Evolutionary conservation across 225 moss, liverwort and hornwort species (phyloP).

Genomic region (Straminergon stramineum): DNA sequence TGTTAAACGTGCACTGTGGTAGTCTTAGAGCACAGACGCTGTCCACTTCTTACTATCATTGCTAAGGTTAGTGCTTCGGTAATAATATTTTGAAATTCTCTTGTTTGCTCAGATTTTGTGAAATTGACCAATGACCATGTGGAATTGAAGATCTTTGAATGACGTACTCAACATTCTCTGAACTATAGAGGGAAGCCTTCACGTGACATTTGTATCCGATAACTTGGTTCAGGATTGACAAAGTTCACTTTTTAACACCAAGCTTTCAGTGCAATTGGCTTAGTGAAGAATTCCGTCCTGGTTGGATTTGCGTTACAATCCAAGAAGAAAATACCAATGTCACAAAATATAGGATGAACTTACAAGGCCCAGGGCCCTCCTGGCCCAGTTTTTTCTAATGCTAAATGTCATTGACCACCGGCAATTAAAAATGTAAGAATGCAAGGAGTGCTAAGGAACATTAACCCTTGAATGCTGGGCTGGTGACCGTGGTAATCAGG

Average conservation of each 20-base stretch:
- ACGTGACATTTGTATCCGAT: background rate
- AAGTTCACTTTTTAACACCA: background rate
- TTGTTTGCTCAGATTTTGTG: background rate
- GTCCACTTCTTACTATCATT: background rate
- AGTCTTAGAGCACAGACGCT: too few relatives aligned
- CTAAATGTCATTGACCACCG: too few relatives aligned
- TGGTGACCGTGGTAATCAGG: too few relatives aligned
- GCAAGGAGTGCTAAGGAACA: accelerated
- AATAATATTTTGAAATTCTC: background rate
- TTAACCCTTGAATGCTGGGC: too few relatives aligned
- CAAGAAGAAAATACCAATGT: background rate
- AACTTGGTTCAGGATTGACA: background rate
- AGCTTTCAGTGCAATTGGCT: background rate
- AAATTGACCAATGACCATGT: background rate
- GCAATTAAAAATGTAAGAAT: background rate
- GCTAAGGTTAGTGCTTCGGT: background rate
- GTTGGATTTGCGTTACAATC: background rate
- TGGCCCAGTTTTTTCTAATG: background rate
- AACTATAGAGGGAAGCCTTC: background rate
- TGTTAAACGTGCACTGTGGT: background rate
- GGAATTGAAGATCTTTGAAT: background rate
- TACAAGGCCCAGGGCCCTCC: background rate
- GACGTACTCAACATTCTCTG: background rate
- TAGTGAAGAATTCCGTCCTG: background rate
- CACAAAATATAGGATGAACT: background rate